Percentiles rank a stretch among this genome's conserved stretches.
These are phyloP conservation scores for Chamaecrista fasciculata DNA, from an alignment of 306 rosid species.

Conservation along the genomic window DNA sequence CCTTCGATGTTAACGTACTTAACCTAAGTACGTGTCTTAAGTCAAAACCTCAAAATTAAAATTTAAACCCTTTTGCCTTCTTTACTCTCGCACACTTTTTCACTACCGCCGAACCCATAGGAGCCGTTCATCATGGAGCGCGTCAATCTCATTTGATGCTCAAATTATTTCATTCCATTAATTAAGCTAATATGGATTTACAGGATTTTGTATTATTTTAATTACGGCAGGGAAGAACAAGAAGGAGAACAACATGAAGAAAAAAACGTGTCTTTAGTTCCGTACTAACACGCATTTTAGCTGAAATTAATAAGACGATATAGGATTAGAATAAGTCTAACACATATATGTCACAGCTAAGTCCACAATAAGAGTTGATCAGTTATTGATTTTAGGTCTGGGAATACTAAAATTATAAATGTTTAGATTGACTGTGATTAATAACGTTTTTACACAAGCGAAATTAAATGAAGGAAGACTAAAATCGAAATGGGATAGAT, in stretches of 20 bases:
- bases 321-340: not conserved
- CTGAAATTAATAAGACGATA: not conserved
- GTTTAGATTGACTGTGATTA: too few relatives aligned
- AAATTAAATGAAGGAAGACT: too few relatives aligned
- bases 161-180: not conserved
- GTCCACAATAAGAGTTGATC: not conserved
- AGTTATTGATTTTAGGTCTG: not conserved
- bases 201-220: too few relatives aligned
- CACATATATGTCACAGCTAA: too few relatives aligned
- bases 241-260: too few relatives aligned
- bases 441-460: too few relatives aligned
- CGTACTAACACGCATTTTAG: too few relatives aligned
- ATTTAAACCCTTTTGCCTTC: too few relatives aligned
- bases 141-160: slow-evolving; percentile 50
- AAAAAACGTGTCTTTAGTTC: too few relatives aligned
- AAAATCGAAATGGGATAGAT: not conserved
- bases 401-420: too few relatives aligned
- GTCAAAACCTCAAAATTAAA: slow-evolving; percentile 21
- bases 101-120: slow-evolving; percentile 48
- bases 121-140: slow-evolving; percentile 37
- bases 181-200: too few relatives aligned
- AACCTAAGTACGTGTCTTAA: not conserved
- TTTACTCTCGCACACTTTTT: slow-evolving; percentile 35
- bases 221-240: too few relatives aligned
- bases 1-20: not conserved